phyloP scores from a whole-genome alignment of 2,329 filamentous ascomycete genomes.

The Sclerotinia subarctica region DNA sequence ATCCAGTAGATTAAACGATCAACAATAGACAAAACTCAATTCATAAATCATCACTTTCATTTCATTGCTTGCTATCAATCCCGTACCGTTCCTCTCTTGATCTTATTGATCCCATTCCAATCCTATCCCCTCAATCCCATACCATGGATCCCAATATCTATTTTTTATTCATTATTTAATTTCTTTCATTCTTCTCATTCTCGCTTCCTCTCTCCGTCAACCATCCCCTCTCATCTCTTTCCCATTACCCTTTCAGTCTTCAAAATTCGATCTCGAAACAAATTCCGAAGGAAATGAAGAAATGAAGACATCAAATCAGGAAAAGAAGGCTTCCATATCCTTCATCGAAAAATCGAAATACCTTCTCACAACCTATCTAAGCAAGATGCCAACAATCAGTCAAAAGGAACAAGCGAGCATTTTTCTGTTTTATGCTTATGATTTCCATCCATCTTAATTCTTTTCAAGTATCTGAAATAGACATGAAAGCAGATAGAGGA shows the following conservation, averaged over 20 bases:
- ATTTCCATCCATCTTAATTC: neutral
- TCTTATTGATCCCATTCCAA: neutral
- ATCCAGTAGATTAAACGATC: too few species aligned
- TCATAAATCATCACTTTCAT: neutral
- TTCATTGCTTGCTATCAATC: neutral
- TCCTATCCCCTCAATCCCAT: neutral
- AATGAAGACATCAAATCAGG: slow-evolving; percentile 1
- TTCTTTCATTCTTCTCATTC: neutral
- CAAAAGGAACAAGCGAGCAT: neutral
- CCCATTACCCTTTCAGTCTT: neutral
- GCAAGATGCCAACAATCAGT: slow-evolving; percentile 20
- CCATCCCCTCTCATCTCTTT: too few species aligned
- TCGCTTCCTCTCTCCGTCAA: neutral
- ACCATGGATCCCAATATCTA: slow-evolving; percentile 10
- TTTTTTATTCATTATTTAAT: neutral
- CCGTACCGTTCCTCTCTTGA: neutral
- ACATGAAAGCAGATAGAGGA: neutral
- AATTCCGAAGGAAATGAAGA: neutral
- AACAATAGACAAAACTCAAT: neutral
- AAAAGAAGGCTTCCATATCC: neutral
- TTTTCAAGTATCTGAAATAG: slow-evolving; percentile 1
- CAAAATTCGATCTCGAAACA: neutral
- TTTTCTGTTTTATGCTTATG: neutral
- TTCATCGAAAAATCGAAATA: slow-evolving; percentile 8
- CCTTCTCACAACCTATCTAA: slow-evolving; percentile 22